phyloP scores from a whole-genome alignment of 2,329 filamentous ascomycete species.

The Microsporum canis region DNA sequence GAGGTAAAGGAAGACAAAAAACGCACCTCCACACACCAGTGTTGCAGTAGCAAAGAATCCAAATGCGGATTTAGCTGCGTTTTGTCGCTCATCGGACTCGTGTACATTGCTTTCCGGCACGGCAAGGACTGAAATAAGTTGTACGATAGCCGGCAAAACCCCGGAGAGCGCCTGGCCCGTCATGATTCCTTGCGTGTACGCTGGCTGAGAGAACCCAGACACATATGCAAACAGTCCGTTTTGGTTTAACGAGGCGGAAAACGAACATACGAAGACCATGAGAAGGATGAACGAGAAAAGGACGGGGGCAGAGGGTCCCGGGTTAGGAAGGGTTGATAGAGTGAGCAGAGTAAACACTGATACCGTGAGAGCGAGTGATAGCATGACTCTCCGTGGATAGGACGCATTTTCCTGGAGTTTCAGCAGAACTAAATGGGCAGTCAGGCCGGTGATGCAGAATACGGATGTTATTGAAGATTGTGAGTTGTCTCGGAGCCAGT shows the following conservation, averaged over 20 bases:
- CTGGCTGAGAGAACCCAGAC: slow-evolving; percentile 67
- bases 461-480: slow-evolving; percentile 82
- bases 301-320: slow-evolving; percentile 46
- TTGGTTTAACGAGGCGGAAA: slow-evolving; percentile 75
- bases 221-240: slow-evolving; percentile 92
- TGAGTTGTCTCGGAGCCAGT: slow-evolving; percentile 68
- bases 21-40: slow-evolving; percentile 55
- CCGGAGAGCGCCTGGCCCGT: slow-evolving; percentile 84
- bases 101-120: slow-evolving; percentile 40
- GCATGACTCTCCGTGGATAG: slow-evolving; percentile 75
- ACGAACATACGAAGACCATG: slow-evolving; percentile 68
- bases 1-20: slow-evolving; percentile 65
- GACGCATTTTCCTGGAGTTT: slow-evolving; percentile 71
- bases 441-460: slow-evolving; percentile 72
- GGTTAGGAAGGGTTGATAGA: slow-evolving; percentile 61
- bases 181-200: slow-evolving; percentile 97
- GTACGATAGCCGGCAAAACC: slow-evolving; percentile 74
- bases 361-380: slow-evolving; percentile 67
- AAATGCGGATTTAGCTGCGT: slow-evolving; percentile 61
- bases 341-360: slow-evolving; percentile 65
- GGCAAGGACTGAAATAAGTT: slow-evolving; percentile 70
- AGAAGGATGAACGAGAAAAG: slow-evolving; percentile 76
- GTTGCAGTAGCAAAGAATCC: slow-evolving; percentile 87
- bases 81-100: slow-evolving; percentile 26
- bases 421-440: slow-evolving; percentile 62